Conservation (phyloP, 129 eudicot species). For the Flaveria sonorensis region DNA sequence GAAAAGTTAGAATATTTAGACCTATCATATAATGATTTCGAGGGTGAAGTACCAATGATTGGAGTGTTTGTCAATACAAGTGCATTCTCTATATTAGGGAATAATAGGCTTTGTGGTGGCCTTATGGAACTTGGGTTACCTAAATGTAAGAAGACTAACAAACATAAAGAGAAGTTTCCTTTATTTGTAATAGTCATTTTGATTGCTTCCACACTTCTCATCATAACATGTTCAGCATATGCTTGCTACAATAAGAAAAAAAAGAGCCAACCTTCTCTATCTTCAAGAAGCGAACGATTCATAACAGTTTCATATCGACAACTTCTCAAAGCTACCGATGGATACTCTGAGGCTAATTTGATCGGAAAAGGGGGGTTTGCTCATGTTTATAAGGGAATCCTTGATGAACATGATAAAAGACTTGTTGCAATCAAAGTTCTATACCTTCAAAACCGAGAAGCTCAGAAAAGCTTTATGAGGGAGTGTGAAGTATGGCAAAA, state of each 20-base stretch:
- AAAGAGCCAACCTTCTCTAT: background rate
- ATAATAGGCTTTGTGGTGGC: constrained; percentile 12
- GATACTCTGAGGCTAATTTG: constrained; percentile 28
- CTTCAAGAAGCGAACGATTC: background rate
- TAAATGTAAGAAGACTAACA: background rate
- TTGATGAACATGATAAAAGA: background rate
- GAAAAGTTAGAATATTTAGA: background rate
- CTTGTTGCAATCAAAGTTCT: constrained; percentile 38
- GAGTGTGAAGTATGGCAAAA: constrained; percentile 34
- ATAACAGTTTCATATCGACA: constrained; percentile 11
- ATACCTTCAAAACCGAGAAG: constrained; percentile 3
- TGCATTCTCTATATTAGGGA: background rate
- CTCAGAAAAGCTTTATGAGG: constrained; percentile 16
- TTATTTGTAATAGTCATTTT: background rate
- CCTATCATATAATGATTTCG: background rate
- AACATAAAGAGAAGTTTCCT: background rate
- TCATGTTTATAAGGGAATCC: constrained; percentile 32
- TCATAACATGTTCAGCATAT: background rate
- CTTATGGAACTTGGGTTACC: constrained; percentile 14
- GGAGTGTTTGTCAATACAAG: background rate
- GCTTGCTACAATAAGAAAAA: constrained; percentile 11
- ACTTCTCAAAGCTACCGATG: constrained; percentile 38
- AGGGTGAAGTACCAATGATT: background rate
- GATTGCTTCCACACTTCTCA: background rate
- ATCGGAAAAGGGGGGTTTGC: constrained; percentile 24